These are phyloP conservation scores for Boletales sp. DNA, from an alignment of 768 basidiomycete genomes.

Conservation along the genomic window DNA sequence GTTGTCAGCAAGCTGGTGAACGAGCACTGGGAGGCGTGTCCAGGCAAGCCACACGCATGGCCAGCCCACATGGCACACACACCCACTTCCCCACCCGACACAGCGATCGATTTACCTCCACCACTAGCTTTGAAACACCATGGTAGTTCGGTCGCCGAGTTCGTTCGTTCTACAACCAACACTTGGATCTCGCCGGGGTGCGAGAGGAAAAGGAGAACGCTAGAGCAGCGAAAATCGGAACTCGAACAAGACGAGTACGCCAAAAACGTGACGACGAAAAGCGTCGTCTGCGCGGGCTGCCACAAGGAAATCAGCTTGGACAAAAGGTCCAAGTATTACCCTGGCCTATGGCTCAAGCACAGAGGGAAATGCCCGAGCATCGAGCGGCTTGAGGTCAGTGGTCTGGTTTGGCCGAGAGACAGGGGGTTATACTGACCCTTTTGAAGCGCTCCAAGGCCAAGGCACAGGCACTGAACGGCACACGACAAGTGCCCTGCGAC, in stretches of 20 bases:
- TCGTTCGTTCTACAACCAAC: not conserved
- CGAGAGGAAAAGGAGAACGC: slow-evolving; percentile 26
- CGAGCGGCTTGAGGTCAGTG: slow-evolving; percentile 25
- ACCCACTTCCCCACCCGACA: slow-evolving; percentile 11
- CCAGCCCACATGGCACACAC: slow-evolving; percentile 7
- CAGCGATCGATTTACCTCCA: slow-evolving; percentile 8
- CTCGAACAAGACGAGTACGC: slow-evolving; percentile 31
- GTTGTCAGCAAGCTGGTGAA: slow-evolving; percentile 25
- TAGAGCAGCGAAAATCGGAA: slow-evolving; percentile 23
- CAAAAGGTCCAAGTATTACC: slow-evolving; percentile 33
- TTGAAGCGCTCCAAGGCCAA: slow-evolving; percentile 14
- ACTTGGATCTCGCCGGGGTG: slow-evolving; percentile 17
- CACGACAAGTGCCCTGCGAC: slow-evolving; percentile 1
- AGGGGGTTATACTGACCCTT: slow-evolving; percentile 8
- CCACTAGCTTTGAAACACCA: slow-evolving; percentile 1
- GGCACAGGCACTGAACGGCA: not conserved
- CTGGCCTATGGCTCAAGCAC: slow-evolving; percentile 34
- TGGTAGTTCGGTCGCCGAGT: slow-evolving; percentile 1
- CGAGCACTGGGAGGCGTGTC: slow-evolving; percentile 27
- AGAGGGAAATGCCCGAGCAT: slow-evolving; percentile 25
- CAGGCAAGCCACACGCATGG: slow-evolving; percentile 17
- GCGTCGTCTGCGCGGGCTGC: slow-evolving; percentile 30
- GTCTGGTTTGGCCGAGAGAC: not conserved
- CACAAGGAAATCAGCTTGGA: slow-evolving; percentile 31
- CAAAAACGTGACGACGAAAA: slow-evolving; percentile 20